Base-by-base conservation (phyloP, 2,329 filamentous ascomycete genomes). In the Aspergillus quadricinctus region DNA sequence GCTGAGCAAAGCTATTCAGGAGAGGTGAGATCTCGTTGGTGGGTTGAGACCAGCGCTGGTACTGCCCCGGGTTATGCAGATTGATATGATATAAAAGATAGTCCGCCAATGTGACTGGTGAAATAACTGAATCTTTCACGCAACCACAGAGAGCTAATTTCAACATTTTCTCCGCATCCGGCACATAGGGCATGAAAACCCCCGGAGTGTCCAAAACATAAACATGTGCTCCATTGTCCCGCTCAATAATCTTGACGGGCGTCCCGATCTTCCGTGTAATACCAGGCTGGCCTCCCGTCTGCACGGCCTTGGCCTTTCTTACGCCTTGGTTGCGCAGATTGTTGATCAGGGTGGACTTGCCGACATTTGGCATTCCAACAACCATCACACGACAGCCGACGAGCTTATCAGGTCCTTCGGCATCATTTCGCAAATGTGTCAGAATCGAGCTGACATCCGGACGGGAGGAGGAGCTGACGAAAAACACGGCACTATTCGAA, bases 331-430 rank as follows among this genome's bases (percentile, higher is more conserved):
- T 83, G 21, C 94, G 87, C 50, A 97, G 81, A 17, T 87, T 84
- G 72, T 99, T 99, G 45, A 99, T 84, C n/a, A 99, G 80, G 1
- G 92, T 92, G 49, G 90, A 96, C 76, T 99, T 99, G 37, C 94
- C 94, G 0, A 96, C 90, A 70, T 99, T 99, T 37, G 94, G 94
- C 92, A 99, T 97, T 54, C 94, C 94, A 14, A 97, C 92, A 0
- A 97, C 84, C 72, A 99, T 83, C 55, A 92, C 84, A 50, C 92
- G 85, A 64, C 91, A 83, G n/a, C 92, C 92, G 7, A 89, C 87
- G n/a, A 97, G 76, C 23, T 83, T 67, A 57, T 72, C 71, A 45
- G 71, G 66, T 35, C 63, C 67, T 46, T 61, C 60, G 17, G 67
- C 66, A 54, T 72, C 66, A 19, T 64, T 55, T 55, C 65, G 65